Evolutionary conservation across 805 yeast genomes (phyloP).

Genomic region (Starmerella asiatica): DNA sequence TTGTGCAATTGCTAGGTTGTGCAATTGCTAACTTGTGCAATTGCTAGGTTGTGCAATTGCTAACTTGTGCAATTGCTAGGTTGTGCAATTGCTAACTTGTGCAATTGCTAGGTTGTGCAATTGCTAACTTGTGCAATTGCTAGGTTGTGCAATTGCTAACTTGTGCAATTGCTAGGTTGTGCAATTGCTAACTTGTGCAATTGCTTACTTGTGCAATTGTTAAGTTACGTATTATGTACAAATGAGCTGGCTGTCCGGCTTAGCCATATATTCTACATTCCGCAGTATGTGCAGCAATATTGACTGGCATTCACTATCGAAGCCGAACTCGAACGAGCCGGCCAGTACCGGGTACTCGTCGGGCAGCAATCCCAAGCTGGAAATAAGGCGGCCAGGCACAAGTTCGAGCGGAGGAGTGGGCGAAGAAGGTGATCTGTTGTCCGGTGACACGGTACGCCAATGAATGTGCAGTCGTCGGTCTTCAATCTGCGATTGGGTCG

Average conservation of each 20-base stretch:
- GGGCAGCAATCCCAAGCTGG: conserved; percentile 23
- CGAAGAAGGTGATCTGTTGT: neutral
- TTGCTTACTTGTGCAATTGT: no score
- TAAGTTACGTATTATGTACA: conserved; percentile 12
- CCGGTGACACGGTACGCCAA: conserved; percentile 20
- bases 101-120: no score
- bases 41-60: no score
- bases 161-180: no score
- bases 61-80: no score
- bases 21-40: no score
- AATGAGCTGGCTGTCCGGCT: conserved; percentile 19
- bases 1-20: no score
- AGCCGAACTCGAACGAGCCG: conserved; percentile 28
- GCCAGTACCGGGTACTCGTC: conserved; percentile 27
- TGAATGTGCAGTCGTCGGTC: conserved; percentile 17
- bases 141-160: no score
- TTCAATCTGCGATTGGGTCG: conserved; percentile 7
- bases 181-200: no score
- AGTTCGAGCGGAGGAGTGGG: conserved; percentile 1
- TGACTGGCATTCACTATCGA: conserved; percentile 20
- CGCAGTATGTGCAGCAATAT: conserved; percentile 24
- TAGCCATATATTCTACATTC: conserved; percentile 26
- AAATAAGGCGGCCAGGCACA: conserved; percentile 20
- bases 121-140: no score
- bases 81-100: no score